Conservation (phyloP, 345 rosid genomes). For the Eucalyptus decipiens region DNA sequence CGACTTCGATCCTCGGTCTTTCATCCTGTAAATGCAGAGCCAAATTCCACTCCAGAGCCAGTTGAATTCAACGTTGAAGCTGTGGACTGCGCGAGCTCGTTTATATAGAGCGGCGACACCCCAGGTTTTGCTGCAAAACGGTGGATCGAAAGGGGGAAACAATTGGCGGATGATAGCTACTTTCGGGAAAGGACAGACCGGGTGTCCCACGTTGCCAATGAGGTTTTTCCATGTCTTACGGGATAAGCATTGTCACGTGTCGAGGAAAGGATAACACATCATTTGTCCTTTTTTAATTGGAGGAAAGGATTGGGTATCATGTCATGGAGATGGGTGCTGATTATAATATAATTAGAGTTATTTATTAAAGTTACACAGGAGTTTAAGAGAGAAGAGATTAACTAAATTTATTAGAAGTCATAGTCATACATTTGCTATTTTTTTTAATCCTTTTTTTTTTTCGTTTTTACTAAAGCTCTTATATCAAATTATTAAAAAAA, state of each 20-base stretch:
- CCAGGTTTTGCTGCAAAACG: neutral
- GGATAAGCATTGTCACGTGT: neutral
- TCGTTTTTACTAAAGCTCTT: fast-evolving
- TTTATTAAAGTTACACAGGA: neutral
- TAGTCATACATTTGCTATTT: neutral
- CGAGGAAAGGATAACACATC: neutral
- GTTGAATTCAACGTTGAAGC: neutral
- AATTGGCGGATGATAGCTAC: neutral
- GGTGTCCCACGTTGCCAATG: neutral
- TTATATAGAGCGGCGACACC: neutral
- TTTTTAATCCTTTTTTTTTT: neutral
- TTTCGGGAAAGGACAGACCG: neutral
- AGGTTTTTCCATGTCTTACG: neutral
- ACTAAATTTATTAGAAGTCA: neutral
- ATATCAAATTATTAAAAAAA: neutral
- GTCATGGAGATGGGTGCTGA: neutral
- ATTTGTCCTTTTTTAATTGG: neutral
- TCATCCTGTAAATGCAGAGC: neutral
- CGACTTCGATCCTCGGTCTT: neutral
- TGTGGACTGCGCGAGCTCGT: neutral
- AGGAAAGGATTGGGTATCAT: neutral
- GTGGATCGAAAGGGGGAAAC: neutral
- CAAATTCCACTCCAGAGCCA: neutral
- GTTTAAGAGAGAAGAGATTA: neutral
- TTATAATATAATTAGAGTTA: neutral